These are phyloP conservation scores for Nicotiana sylvestris DNA, from an alignment of 257 asterid species.

Conservation along the genomic window DNA sequence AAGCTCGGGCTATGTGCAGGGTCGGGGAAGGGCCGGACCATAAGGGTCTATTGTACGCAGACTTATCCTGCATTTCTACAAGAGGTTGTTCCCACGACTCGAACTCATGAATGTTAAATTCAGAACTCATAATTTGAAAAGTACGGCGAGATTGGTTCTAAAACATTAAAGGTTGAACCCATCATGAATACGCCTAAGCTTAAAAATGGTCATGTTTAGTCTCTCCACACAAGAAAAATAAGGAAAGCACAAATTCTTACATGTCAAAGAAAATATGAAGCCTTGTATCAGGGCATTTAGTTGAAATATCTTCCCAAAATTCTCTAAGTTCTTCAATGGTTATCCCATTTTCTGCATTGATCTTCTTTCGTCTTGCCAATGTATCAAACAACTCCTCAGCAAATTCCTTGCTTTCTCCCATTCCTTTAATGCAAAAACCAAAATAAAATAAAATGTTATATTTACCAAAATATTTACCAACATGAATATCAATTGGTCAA, in stretches of 20 bases:
- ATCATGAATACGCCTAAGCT: neutral
- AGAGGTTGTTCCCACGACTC: too few species aligned
- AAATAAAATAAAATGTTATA: neutral
- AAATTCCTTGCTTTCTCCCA: constrained; percentile 88
- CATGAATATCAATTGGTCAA: neutral
- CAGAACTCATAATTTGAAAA: neutral
- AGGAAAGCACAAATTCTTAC: constrained; percentile 31
- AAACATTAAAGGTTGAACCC: neutral
- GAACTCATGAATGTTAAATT: too few species aligned
- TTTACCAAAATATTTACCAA: neutral
- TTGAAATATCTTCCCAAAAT: constrained; percentile 84
- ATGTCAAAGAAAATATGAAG: constrained; percentile 93
- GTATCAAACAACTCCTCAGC: constrained; percentile 78
- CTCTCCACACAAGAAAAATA: neutral
- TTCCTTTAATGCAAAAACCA: constrained; percentile 37
- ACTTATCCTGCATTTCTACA: too few species aligned
- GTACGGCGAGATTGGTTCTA: neutral
- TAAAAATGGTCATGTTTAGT: neutral
- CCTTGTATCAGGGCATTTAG: constrained; percentile 61
- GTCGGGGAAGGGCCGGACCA: too few species aligned
- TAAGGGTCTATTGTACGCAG: too few species aligned
- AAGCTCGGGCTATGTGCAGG: too few species aligned
- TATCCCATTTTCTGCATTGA: constrained; percentile 57
- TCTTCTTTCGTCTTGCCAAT: constrained; percentile 57
- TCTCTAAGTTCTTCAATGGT: constrained; percentile 31